Percentiles rank a stretch among this genome's conserved stretches.
Evolutionary conservation across 768 basidiomycete genomes (phyloP).

Genomic region (Tylopilus rubrobrunneus): DNA sequence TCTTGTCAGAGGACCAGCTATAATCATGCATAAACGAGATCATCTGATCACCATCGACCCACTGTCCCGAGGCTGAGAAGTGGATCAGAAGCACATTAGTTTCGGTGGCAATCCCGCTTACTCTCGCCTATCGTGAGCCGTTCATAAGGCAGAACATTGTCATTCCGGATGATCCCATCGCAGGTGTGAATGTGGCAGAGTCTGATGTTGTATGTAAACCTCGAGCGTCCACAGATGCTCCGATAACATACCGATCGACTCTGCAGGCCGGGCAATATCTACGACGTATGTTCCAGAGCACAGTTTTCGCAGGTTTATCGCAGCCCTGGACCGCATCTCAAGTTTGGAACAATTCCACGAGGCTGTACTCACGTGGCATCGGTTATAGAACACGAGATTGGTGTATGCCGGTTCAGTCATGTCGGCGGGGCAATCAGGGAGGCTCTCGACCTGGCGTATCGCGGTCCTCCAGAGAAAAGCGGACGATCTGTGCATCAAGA

Average conservation of each 20-base stretch:
- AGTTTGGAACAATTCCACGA: neutral
- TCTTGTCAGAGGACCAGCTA: neutral
- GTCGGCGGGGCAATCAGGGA: slow-evolving; percentile 44
- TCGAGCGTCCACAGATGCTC: neutral
- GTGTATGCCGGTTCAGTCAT: slow-evolving; percentile 44
- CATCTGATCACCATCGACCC: slow-evolving; percentile 15
- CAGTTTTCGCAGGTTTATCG: slow-evolving; percentile 1
- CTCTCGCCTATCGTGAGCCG: neutral
- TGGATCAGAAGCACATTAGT: neutral
- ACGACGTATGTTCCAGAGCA: slow-evolving; percentile 18
- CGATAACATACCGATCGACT: slow-evolving; percentile 3
- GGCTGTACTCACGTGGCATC: slow-evolving; percentile 22
- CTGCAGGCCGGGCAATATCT: slow-evolving; percentile 17
- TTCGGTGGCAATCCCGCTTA: slow-evolving; percentile 2
- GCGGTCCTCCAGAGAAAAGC: slow-evolving; percentile 23
- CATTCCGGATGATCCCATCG: neutral
- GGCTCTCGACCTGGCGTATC: slow-evolving; percentile 33
- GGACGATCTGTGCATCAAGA: slow-evolving; percentile 34
- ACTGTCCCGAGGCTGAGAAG: neutral
- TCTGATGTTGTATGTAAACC: neutral
- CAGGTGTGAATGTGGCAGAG: neutral
- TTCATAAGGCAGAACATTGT: slow-evolving; percentile 1
- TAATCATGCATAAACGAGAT: slow-evolving; percentile 5
- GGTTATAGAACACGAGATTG: slow-evolving; percentile 34
- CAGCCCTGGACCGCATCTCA: slow-evolving; percentile 8